A percentile compares a stretch with the other conserved stretches of the same genome.
Conservation (phyloP, 2,329 filamentous ascomycete genomes). For the Diplodia intermedia region DNA sequence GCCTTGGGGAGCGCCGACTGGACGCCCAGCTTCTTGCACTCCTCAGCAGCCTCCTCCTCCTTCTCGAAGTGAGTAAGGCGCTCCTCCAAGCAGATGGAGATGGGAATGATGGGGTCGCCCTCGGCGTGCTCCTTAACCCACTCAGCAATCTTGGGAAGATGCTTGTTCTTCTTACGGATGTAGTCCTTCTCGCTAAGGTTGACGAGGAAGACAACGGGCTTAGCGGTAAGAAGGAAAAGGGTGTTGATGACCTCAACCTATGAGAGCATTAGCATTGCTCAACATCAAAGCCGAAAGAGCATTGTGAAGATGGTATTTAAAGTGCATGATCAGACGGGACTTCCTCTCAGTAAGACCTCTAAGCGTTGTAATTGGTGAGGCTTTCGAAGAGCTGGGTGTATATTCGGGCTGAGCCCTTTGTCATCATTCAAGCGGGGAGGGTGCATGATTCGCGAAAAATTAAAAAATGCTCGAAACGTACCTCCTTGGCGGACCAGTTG, state of each 20-base stretch:
- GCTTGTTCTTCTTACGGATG: constrained; percentile 99
- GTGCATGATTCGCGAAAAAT: neutral
- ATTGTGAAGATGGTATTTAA: neutral
- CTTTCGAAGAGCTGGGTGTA: constrained; percentile 99
- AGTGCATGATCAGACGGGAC: constrained; percentile 68
- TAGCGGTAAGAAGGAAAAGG: constrained; percentile 91
- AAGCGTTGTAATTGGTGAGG: constrained; percentile 73
- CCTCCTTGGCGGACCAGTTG: constrained; percentile 92
- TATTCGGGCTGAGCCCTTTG: constrained; percentile 86
- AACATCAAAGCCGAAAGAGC: constrained; percentile 1
- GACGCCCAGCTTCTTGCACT: constrained; percentile 86
- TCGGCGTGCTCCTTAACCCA: constrained; percentile 93
- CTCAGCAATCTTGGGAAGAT: constrained; percentile 88
- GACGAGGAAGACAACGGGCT: constrained; percentile 95
- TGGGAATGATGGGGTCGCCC: constrained; percentile 89
- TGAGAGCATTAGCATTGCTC: constrained; percentile 41
- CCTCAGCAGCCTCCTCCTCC: constrained; percentile 78
- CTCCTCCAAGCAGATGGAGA: constrained; percentile 93
- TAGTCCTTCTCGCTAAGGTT: constrained; percentile 98
- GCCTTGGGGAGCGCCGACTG: constrained; percentile 93
- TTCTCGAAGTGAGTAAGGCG: constrained; percentile 81
- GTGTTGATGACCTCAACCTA: constrained; percentile 98
- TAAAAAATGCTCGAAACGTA: constrained; percentile 59
- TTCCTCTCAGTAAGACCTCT: constrained; percentile 88
- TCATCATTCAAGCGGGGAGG: constrained; percentile 76